phyloP scores from a whole-genome alignment of 2,329 filamentous ascomycete genomes.

The Fusarium chaquense region DNA sequence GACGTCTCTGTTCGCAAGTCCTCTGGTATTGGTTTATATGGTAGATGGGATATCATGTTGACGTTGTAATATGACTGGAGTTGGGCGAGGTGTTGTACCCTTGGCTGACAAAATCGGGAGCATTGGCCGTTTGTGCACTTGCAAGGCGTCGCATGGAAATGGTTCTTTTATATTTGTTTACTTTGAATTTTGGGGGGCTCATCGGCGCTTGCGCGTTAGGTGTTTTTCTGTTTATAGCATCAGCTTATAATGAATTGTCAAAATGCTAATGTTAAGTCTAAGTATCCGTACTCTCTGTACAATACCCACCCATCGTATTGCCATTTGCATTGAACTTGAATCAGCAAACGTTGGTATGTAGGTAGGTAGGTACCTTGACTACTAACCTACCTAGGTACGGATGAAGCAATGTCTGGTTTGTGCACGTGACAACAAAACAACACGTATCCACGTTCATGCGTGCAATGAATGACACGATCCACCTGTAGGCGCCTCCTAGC shows the following conservation, averaged over 20 bases:
- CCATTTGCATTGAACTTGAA: not conserved
- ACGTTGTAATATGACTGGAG: constrained; percentile 47
- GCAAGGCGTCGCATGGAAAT: constrained; percentile 45
- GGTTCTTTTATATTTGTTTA: constrained; percentile 37
- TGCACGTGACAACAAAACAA: constrained; percentile 36
- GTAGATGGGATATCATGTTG: constrained; percentile 39
- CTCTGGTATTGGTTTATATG: constrained; percentile 35
- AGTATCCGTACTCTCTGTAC: not conserved
- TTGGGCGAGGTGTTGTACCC: constrained; percentile 40
- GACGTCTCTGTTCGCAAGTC: constrained; percentile 43
- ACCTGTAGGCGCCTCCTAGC: constrained; percentile 11
- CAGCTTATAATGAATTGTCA: constrained; percentile 45
- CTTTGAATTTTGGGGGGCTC: constrained; percentile 26
- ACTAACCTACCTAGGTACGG: no score
- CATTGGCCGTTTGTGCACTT: constrained; percentile 49
- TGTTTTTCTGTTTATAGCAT: constrained; percentile 44
- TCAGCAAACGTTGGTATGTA: not conserved
- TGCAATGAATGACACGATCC: constrained; percentile 29
- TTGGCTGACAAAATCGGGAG: constrained; percentile 42
- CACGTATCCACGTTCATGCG: constrained; percentile 24
- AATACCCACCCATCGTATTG: not conserved
- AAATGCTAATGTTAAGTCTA: constrained; percentile 17
- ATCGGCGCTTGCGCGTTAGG: constrained; percentile 40
- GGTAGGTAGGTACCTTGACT: no score
- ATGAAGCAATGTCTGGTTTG: constrained; percentile 5